phyloP scores from a whole-genome alignment of 2,329 filamentous ascomycete genomes.

The Neocatenulostroma microsporum region DNA sequence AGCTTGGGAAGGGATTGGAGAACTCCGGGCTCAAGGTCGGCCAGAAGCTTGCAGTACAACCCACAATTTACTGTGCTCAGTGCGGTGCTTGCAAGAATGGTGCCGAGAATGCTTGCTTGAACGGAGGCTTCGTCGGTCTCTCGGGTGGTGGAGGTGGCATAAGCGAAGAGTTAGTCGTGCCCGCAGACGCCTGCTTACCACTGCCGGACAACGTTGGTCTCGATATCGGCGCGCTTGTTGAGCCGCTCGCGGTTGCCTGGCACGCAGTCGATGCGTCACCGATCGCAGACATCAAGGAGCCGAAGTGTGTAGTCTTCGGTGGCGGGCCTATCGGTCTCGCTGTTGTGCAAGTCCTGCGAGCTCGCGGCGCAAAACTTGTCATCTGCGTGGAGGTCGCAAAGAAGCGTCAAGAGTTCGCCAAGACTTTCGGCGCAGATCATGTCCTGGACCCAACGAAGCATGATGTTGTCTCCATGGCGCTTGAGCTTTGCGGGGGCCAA shows the following conservation, averaged over 20 bases:
- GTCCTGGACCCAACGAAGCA: slow-evolving; percentile 47
- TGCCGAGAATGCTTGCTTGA: slow-evolving; percentile 52
- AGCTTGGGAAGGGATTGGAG: slow-evolving; percentile 42
- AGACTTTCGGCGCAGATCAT: slow-evolving; percentile 48
- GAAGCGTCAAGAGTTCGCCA: slow-evolving; percentile 45
- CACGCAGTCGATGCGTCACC: slow-evolving; percentile 50
- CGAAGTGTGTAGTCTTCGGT: slow-evolving; percentile 50
- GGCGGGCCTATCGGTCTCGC: slow-evolving; percentile 52
- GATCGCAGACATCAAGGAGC: slow-evolving; percentile 33
- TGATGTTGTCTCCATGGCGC: slow-evolving; percentile 41
- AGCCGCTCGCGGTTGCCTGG: slow-evolving; percentile 58
- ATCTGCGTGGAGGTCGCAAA: slow-evolving; percentile 51
- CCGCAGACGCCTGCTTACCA: slow-evolving; percentile 41
- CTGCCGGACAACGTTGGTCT: slow-evolving; percentile 47
- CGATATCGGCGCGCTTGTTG: slow-evolving; percentile 52
- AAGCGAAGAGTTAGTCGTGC: slow-evolving; percentile 47
- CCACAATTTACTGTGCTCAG: slow-evolving; percentile 50
- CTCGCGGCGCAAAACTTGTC: slow-evolving; percentile 47
- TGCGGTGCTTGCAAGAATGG: slow-evolving; percentile 50
- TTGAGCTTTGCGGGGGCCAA: slow-evolving; percentile 40
- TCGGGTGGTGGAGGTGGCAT: slow-evolving; percentile 49
- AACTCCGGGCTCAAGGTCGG: slow-evolving; percentile 42
- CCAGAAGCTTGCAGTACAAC: slow-evolving; percentile 53
- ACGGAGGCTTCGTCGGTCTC: slow-evolving; percentile 41
- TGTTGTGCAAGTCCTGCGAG: slow-evolving; percentile 51